Evolutionary conservation across 2,329 filamentous ascomycete species (phyloP).

Genomic region (Didymella exigua): DNA sequence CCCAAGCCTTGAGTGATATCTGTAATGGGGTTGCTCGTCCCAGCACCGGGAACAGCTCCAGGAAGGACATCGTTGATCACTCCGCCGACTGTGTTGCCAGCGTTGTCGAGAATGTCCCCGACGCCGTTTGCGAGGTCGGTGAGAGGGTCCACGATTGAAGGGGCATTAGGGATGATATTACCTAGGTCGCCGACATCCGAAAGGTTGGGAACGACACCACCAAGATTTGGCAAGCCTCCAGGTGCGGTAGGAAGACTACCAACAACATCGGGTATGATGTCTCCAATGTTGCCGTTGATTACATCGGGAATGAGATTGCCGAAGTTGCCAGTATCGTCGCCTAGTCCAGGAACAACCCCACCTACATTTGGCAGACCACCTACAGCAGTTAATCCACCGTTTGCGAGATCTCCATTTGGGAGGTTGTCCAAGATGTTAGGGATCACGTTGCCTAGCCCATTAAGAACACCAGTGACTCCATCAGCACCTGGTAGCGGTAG

Average conservation of each 20-base stretch:
- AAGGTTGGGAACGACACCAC: background rate
- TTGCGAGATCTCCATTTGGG: background rate
- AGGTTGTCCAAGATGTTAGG: background rate
- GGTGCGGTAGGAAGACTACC: background rate
- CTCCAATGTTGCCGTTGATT: background rate
- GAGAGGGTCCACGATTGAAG: background rate
- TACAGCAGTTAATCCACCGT: background rate
- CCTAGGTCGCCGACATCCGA: background rate
- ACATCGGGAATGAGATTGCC: background rate
- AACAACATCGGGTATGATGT: background rate
- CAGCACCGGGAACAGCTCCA: background rate
- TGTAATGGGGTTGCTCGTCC: background rate
- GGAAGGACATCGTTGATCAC: background rate
- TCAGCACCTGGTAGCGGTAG: background rate
- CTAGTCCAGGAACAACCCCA: background rate
- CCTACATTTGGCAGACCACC: background rate
- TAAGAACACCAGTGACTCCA: background rate
- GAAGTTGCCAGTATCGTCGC: background rate
- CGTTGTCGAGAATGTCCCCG: background rate
- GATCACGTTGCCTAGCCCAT: background rate
- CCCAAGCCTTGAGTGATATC: background rate
- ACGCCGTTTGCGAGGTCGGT: background rate
- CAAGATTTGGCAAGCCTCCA: background rate
- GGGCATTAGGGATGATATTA: background rate
- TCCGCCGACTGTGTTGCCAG: background rate